These are phyloP conservation scores for Phytophthora cactorum DNA, from an alignment of 352 stramenopile genomes.

Conservation along the genomic window DNA sequence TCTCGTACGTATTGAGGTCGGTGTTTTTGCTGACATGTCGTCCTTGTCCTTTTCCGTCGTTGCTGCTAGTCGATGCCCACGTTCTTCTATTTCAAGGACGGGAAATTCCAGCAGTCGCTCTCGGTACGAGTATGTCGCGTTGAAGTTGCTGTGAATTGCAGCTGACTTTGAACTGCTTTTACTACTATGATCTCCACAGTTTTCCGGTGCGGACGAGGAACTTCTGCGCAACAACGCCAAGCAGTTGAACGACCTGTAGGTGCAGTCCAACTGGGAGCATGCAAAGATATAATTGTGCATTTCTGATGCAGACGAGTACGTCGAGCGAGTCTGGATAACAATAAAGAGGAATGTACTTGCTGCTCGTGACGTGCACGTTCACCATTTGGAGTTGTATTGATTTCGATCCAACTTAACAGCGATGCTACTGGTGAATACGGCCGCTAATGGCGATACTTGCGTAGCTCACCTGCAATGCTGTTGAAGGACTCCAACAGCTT, in stretches of 20 bases:
- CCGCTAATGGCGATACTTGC: background rate
- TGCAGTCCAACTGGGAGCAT: background rate
- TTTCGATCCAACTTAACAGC: no score
- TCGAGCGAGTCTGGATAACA: no score
- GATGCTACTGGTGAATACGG: background rate
- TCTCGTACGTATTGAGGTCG: background rate
- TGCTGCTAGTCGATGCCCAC: slow-evolving; percentile 83
- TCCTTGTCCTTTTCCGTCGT: background rate
- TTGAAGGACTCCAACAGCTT: background rate
- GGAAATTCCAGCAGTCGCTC: slow-evolving; percentile 76
- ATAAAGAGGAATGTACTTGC: background rate
- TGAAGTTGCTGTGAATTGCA: slow-evolving; percentile 1
- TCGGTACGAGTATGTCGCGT: slow-evolving; percentile 48
- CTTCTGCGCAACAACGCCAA: slow-evolving; percentile 77
- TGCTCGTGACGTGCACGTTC: background rate
- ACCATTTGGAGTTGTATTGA: background rate
- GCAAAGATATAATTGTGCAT: background rate
- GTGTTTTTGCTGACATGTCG: background rate
- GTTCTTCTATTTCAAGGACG: slow-evolving; percentile 87
- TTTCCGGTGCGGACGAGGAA: slow-evolving; percentile 83
- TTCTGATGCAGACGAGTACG: background rate
- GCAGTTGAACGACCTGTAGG: slow-evolving; percentile 76
- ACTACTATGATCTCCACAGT: slow-evolving; percentile 38
- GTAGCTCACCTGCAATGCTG: background rate
- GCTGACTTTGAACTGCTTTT: slow-evolving; percentile 15